Conservation (phyloP, 768 basidiomycete genomes). For the Tulasnella sp. region DNA sequence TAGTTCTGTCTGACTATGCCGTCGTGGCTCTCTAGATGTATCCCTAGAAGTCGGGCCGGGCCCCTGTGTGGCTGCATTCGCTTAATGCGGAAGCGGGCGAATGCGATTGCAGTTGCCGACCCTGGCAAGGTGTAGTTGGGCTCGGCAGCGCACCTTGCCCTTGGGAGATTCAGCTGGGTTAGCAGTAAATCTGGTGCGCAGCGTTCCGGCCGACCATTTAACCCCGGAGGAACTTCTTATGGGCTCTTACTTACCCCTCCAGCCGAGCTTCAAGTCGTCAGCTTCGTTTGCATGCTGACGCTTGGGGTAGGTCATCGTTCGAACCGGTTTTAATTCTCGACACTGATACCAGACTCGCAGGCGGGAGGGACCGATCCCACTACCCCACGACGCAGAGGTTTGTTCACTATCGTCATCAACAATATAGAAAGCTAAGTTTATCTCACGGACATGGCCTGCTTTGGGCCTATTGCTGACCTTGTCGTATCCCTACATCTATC, state of each 20-base stretch:
- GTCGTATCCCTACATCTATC: neutral
- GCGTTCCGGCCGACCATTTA: too few species aligned
- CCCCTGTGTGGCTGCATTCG: neutral
- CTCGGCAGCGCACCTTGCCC: too few species aligned
- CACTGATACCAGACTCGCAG: neutral
- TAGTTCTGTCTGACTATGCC: too few species aligned
- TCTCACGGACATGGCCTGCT: neutral
- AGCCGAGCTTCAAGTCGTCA: neutral
- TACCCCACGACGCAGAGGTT: neutral
- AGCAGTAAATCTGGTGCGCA: neutral
- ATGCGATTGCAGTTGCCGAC: neutral
- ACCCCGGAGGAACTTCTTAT: too few species aligned
- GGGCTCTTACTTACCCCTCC: neutral
- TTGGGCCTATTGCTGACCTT: neutral
- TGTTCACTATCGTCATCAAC: neutral
- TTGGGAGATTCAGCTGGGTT: neutral
- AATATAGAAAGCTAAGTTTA: neutral
- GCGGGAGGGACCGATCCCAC: neutral
- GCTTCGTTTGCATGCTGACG: neutral
- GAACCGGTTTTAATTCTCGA: neutral
- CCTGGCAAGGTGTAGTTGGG: neutral
- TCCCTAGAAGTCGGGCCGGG: neutral
- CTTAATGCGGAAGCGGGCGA: neutral
- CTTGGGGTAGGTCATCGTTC: neutral
- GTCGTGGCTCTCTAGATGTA: neutral